These are phyloP conservation scores for Panellus pusillus DNA, from an alignment of 768 basidiomycete species.

Conservation along the genomic window DNA sequence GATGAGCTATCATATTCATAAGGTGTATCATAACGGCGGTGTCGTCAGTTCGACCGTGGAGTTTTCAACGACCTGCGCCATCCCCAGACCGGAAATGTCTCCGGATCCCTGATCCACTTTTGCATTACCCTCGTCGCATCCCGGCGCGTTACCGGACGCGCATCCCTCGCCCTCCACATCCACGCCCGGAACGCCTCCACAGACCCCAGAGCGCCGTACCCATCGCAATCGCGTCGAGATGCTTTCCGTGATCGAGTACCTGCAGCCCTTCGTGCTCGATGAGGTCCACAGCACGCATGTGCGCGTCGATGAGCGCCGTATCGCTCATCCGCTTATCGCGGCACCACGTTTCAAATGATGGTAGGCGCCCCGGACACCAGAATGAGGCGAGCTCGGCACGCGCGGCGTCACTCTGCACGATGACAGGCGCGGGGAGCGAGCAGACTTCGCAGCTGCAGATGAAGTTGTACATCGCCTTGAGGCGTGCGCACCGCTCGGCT, in stretches of 20 bases:
- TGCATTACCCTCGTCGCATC: slow-evolving; percentile 29
- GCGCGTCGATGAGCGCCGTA: slow-evolving; percentile 30
- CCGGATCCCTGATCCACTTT: slow-evolving; percentile 35
- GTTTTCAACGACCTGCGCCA: slow-evolving; percentile 23
- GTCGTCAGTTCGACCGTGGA: no score
- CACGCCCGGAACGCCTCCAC: slow-evolving; percentile 12
- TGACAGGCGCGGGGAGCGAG: slow-evolving; percentile 13
- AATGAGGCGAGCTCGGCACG: slow-evolving; percentile 30
- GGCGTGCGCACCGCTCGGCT: slow-evolving; percentile 20
- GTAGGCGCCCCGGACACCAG: slow-evolving; percentile 22
- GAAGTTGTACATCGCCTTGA: slow-evolving; percentile 30
- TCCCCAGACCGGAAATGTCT: slow-evolving; percentile 35
- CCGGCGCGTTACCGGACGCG: slow-evolving; percentile 17
- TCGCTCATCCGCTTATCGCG: slow-evolving; percentile 26
- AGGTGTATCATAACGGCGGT: no score
- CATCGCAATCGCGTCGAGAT: slow-evolving; percentile 38
- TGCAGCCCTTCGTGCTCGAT: slow-evolving; percentile 35
- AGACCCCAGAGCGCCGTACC: slow-evolving; percentile 40
- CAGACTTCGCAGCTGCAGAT: slow-evolving; percentile 34
- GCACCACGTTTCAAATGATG: slow-evolving; percentile 35
- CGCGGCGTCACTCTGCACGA: slow-evolving; percentile 27
- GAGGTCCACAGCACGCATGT: slow-evolving; percentile 28
- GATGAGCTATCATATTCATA: no score
- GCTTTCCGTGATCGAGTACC: slow-evolving; percentile 20
- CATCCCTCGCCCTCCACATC: no score